Base-by-base conservation (phyloP, 257 asterid genomes). In the Capsicum chinense region DNA sequence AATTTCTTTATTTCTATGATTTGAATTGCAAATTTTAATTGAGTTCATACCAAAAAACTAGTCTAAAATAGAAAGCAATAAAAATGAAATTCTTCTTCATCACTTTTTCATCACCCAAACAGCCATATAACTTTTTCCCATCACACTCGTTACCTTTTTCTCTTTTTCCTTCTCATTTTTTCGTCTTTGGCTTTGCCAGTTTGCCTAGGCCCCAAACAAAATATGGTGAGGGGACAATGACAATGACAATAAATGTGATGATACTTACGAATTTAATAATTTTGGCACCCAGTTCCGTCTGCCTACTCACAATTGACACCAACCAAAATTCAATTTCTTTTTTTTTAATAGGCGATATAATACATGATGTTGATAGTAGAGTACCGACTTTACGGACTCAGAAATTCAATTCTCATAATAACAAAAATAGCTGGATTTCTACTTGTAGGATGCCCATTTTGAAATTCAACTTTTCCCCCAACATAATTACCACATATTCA, bases 191-290 rank as follows among this genome's bases (percentile, higher is more conserved):
- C 58, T 56, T 54, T 56, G 26, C 26, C 26, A 26, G 26, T 26
- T 26, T 26, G 5, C 68, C 37, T 1, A 26, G 33, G 33, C 33
- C 33, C 33, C 33, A 62, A 62, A 62, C 68, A 19, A 7, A 62
- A 63, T 63, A 63, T 63, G 39, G 7, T 63, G 78, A 39, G 54
- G 54, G 2, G 14, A 26, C 56, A 16, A 69, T 70, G 54, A 42
- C 56, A 68, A 14, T 42, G 79, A 42, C 35, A 16, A 70, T 70
- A 16, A 68, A 70, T 70, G 79, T 63, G 69, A 59, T 19, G 69
- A 21, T 9, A 62, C 15, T 69, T 17, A 42, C 19, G 15, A 69
- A 42, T 42, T 70, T 8, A 70, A 17, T 70, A 2, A 42, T 39
- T 17, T 70, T 44, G 79, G 56, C 5, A 42, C 35, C 13, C 33